Base-by-base conservation (phyloP, 805 yeast genomes). In the Starmerella tilneyi region DNA sequence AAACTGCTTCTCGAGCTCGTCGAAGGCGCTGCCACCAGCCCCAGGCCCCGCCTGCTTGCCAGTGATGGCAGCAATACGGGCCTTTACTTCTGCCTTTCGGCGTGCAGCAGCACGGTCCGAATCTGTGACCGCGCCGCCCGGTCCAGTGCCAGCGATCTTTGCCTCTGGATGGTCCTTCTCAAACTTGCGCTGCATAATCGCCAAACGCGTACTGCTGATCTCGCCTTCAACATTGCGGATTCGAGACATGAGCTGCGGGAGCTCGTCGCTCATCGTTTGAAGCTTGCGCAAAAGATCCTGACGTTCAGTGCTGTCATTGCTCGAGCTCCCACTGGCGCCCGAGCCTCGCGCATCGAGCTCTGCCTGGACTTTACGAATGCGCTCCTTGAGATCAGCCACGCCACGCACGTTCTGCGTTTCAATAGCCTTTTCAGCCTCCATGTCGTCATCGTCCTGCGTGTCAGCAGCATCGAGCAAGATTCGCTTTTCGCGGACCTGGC, bases 41-140 rank as follows among this genome's bases (percentile, higher is more conserved):
- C 66, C 66, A 7, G n/a, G n/a, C n/a, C n/a, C n/a, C n/a, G 71
- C 64, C 7, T 74, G 68, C 56, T 78, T 81, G 5, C 96, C 96
- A 0, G 96, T 88, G 56, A 89, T 72, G 3, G 89, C 84, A 23
- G 95, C 94, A 94, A 89, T 86, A 54, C 94, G 74, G 41, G 88
- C 83, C 51, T 79, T 78, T 55, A 92, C 69, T 46, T 78, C 65
- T 32, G 89, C 94, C 58, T 82, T 81, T 33, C 84, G 79, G 54
- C 74, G 79, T 31, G 89, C 92, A 56, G 82, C 81, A 51, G 82
- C 74, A 48, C 82, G 74, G 59, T 88, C 96, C 12, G 76, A 64
- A 21, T 84, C 96, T 3, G 96, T 88, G 8, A 85, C 74, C 48
- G 77, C 76, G 24, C 96, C 96, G 57, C 81, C 77, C 38, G 85